These are phyloP conservation scores for Fraxinus paxiana DNA, from an alignment of 305 asterid species.

Conservation along the genomic window DNA sequence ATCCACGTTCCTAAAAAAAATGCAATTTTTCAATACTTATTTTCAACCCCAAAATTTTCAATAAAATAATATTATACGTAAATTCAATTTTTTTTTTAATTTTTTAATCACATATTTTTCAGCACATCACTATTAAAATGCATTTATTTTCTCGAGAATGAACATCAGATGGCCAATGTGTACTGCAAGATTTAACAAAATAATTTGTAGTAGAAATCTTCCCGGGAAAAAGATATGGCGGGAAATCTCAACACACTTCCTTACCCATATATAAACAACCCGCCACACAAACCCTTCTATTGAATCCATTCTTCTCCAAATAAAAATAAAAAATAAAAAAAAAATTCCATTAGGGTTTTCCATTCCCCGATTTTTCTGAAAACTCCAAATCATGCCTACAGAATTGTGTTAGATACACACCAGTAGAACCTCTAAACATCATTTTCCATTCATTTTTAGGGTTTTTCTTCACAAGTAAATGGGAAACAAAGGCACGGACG, in stretches of 20 bases:
- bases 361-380: not conserved
- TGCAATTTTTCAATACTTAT: no score
- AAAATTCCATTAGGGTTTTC: not conserved
- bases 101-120: no score
- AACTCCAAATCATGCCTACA: not conserved
- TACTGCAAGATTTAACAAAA: not conserved
- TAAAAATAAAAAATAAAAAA: not conserved
- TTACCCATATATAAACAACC: not conserved
- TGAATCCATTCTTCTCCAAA: not conserved
- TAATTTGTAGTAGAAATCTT: not conserved
- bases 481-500: conserved; percentile 68
- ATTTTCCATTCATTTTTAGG: not conserved
- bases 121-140: no score
- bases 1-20: no score
- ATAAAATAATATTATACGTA: no score
- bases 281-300: not conserved
- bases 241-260: not conserved
- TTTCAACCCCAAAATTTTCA: no score
- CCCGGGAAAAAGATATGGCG: conserved; percentile 6
- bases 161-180: not conserved
- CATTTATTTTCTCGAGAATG: no score
- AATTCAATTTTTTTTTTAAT: no score
- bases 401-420: not conserved
- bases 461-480: conserved; percentile 19
- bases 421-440: not conserved